phyloP scores from a whole-genome alignment of 345 rosid genomes.

The Boechera divaricarpa region DNA sequence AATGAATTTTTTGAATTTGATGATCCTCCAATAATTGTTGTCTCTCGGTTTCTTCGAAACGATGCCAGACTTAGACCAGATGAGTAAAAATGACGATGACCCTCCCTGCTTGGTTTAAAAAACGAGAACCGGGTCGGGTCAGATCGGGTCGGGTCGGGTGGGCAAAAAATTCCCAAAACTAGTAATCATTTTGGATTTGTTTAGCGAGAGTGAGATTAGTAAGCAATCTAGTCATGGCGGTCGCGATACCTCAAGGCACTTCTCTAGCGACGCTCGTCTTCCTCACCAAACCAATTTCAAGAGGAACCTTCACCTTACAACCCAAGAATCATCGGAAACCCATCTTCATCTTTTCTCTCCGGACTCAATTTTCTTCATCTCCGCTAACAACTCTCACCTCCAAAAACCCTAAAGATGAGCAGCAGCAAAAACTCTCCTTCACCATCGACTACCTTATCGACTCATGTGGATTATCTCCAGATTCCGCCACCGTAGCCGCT shows the following conservation, averaged over 20 bases:
- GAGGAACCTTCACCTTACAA: neutral
- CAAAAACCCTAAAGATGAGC: conserved; percentile 28
- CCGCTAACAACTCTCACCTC: conserved; percentile 9
- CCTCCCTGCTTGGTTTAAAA: conserved; percentile 7
- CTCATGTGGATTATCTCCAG: conserved; percentile 55
- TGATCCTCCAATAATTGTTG: neutral
- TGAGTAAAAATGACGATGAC: neutral
- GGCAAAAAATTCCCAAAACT: neutral
- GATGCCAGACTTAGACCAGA: neutral
- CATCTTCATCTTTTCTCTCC: conserved; percentile 38
- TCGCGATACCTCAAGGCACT: conserved; percentile 30
- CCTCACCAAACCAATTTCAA: neutral
- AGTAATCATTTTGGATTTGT: neutral
- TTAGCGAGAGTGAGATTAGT: neutral
- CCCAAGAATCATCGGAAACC: conserved; percentile 26
- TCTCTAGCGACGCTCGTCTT: conserved; percentile 14
- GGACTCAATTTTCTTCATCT: conserved; percentile 4
- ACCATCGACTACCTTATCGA: conserved; percentile 48
- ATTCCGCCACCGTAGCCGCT: conserved; percentile 44
- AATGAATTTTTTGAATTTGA: conserved; percentile 27
- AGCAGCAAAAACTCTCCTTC: conserved; percentile 38
- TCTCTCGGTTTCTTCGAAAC: conserved; percentile 27
- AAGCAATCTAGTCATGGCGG: conserved; percentile 26
- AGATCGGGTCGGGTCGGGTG: neutral
- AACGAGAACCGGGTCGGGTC: conserved; percentile 27